phyloP scores from a whole-genome alignment of 495 filamentous ascomycete genomes.

The Xylaria venustula region DNA sequence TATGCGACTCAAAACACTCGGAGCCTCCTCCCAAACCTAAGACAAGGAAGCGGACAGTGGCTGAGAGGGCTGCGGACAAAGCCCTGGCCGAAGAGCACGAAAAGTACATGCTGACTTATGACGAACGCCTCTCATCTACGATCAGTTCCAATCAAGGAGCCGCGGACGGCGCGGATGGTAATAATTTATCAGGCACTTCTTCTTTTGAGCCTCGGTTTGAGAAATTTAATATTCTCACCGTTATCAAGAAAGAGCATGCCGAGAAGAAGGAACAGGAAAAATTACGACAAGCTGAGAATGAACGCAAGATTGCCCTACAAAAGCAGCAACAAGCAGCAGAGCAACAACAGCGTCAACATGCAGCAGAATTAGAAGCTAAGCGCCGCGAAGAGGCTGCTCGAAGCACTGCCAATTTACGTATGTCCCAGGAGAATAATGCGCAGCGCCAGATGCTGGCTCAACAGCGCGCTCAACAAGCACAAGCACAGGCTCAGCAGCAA shows the following conservation, averaged over 20 bases:
- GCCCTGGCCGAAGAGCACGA: slow-evolving; percentile 85
- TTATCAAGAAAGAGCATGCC: slow-evolving; percentile 74
- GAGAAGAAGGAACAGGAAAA: slow-evolving; percentile 67
- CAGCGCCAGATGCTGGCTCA: slow-evolving; percentile 32
- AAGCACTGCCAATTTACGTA: slow-evolving; percentile 33
- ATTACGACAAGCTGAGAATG: slow-evolving; percentile 60
- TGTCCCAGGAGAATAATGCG: slow-evolving; percentile 29
- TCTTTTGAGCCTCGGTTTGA: slow-evolving; percentile 86
- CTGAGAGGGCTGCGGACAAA: slow-evolving; percentile 91
- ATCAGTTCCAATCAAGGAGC: slow-evolving; percentile 54
- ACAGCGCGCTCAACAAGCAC: slow-evolving; percentile 37
- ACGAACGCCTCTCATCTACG: slow-evolving; percentile 72
- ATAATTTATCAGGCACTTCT: slow-evolving; percentile 67
- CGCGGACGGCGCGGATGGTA: slow-evolving; percentile 64
- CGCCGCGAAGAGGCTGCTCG: slow-evolving; percentile 36
- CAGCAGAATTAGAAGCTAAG: slow-evolving; percentile 31
- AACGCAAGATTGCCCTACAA: slow-evolving; percentile 57
- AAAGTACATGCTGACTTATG: slow-evolving; percentile 87
- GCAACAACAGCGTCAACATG: slow-evolving; percentile 30
- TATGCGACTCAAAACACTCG: slow-evolving; percentile 73
- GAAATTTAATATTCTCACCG: slow-evolving; percentile 82
- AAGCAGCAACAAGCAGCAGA: slow-evolving; percentile 40
- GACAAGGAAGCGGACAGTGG: slow-evolving; percentile 86
- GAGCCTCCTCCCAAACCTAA: slow-evolving; percentile 79
- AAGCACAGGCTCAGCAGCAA: slow-evolving; percentile 47